Evolutionary conservation across 306 rosid species (phyloP).

Genomic region (Ceratonia siliqua): DNA sequence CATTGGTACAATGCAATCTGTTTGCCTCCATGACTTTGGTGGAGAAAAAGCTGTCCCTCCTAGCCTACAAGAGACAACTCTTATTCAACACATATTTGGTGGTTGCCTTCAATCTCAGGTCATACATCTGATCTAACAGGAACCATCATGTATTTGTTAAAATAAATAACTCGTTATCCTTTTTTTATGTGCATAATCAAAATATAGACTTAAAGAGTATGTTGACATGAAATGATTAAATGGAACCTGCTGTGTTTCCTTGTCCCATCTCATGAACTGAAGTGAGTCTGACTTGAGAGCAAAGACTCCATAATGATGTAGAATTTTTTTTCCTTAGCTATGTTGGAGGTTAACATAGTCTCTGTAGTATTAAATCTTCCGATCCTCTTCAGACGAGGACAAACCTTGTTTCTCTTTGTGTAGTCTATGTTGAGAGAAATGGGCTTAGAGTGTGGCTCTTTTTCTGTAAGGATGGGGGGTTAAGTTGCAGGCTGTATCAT

Average conservation of each 20-base stretch:
- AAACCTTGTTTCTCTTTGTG: not conserved
- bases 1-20: conserved; percentile 92
- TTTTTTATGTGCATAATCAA: not conserved
- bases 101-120: conserved; percentile 97
- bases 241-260: not conserved
- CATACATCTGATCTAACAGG: conserved; percentile 34
- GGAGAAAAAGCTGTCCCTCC: conserved; percentile 83
- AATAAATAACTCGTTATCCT: not conserved
- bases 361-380: not conserved
- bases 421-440: not conserved
- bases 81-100: conserved; percentile 91
- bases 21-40: conserved; percentile 92
- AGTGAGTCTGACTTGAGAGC: not conserved
- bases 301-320: conserved; percentile 11
- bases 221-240: conserved; percentile 17
- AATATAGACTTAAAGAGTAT: not conserved
- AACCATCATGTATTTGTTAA: conserved; percentile 6
- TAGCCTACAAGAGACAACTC: conserved; percentile 77
- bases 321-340: not conserved
- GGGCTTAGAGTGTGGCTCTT: not conserved
- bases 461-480: not conserved
- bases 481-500: not conserved
- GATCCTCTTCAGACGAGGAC: conserved; percentile 7
- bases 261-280: conserved; percentile 6
- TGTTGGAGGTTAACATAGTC: conserved; percentile 10